phyloP scores from a whole-genome alignment of 2,329 filamentous ascomycete genomes.

The Diaporthe sp. region DNA sequence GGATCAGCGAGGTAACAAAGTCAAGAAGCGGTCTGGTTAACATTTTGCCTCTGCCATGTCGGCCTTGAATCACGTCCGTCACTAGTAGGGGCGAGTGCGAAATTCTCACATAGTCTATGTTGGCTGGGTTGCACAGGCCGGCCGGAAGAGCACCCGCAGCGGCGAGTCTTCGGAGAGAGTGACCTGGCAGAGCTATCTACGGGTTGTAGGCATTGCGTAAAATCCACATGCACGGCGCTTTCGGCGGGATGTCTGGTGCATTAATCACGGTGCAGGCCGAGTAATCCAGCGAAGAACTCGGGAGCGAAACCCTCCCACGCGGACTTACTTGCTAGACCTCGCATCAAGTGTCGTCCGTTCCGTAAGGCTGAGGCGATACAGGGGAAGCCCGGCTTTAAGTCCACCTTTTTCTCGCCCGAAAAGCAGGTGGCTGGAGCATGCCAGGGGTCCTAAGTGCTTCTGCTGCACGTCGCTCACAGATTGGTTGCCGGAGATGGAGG shows the following conservation, averaged over 20 bases:
- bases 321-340: background rate
- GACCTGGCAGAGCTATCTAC: constrained; percentile 9
- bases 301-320: background rate
- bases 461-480: constrained; percentile 1
- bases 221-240: background rate
- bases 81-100: background rate
- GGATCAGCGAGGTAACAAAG: constrained; percentile 7
- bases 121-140: background rate
- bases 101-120: background rate
- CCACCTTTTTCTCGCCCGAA: background rate
- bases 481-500: constrained; percentile 7
- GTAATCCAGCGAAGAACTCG: background rate
- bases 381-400: constrained; percentile 28
- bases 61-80: background rate
- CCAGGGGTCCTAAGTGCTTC: background rate
- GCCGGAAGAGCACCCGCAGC: background rate
- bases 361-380: constrained; percentile 34
- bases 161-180: background rate
- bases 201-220: background rate
- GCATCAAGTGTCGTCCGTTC: constrained; percentile 2
- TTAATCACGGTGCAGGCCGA: background rate
- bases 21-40: constrained; percentile 30
- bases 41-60: constrained; percentile 4
- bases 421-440: constrained; percentile 20
- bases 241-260: background rate